Evolutionary conservation across 306 rosid genomes (phyloP).

Genomic region (Bauhinia variegata): DNA sequence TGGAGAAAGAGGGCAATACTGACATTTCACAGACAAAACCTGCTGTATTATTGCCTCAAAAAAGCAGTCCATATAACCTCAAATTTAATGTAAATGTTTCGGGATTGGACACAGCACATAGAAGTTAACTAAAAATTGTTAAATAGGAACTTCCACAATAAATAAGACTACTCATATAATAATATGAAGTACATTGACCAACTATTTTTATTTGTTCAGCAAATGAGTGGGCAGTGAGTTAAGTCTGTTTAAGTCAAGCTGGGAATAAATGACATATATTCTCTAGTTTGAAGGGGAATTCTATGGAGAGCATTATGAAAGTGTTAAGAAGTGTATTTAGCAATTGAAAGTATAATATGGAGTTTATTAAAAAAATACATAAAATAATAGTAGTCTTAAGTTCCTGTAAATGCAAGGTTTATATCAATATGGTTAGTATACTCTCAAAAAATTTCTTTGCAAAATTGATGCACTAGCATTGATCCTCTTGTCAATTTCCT

Average conservation of each 20-base stretch:
- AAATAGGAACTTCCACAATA: too few species aligned
- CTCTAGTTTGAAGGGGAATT: neutral
- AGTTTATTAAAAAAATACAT: neutral
- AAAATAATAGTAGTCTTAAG: neutral
- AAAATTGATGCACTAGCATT: neutral
- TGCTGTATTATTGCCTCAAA: neutral
- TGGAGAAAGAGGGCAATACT: neutral
- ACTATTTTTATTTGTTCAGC: too few species aligned
- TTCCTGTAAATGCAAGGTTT: neutral
- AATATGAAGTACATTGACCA: too few species aligned
- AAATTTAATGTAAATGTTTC: too few species aligned
- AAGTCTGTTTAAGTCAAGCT: too few species aligned
- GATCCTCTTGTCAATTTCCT: neutral
- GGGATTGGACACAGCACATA: too few species aligned
- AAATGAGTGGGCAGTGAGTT: too few species aligned
- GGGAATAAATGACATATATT: too few species aligned
- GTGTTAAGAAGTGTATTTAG: neutral
- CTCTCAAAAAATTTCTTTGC: neutral
- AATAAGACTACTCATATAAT: too few species aligned
- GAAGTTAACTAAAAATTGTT: too few species aligned
- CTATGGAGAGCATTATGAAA: neutral
- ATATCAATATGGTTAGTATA: too few species aligned
- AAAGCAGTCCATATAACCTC: neutral
- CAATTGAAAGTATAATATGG: neutral
- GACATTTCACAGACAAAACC: neutral